A percentile compares a stretch with the other conserved stretches of the same genome.
phyloP scores from a whole-genome alignment of 129 eudicot genomes.

The Ambrosia artemisiifolia region DNA sequence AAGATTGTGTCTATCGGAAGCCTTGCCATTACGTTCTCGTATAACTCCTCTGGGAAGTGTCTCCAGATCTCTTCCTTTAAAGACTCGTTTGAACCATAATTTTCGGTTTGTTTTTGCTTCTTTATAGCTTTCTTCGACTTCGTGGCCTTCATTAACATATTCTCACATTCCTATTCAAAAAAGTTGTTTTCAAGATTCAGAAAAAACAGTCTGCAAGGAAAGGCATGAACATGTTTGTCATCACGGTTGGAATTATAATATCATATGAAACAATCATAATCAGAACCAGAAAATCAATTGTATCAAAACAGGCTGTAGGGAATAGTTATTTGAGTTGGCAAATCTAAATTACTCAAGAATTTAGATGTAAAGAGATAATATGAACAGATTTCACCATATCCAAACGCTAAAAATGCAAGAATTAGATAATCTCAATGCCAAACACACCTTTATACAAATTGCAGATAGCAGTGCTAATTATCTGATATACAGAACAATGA shows the following conservation, averaged over 20 bases:
- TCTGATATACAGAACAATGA: conserved; percentile 1
- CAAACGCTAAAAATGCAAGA: too few relatives aligned
- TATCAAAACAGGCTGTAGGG: background rate
- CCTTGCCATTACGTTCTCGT: conserved; percentile 73
- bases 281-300: background rate
- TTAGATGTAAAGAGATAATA: background rate
- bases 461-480: conserved; percentile 19
- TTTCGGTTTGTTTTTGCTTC: conserved; percentile 34
- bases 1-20: conserved; percentile 71
- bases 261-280: background rate
- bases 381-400: too few relatives aligned
- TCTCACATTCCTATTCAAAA: conserved; percentile 48
- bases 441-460: background rate
- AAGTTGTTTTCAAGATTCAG: conserved; percentile 44
- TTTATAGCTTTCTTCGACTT: conserved; percentile 45
- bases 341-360: background rate
- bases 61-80: conserved; percentile 70
- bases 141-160: conserved; percentile 38
- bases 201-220: conserved; percentile 60
- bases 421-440: background rate
- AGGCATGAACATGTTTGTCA: conserved; percentile 34
- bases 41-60: conserved; percentile 74
- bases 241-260: background rate
- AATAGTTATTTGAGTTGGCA: background rate
- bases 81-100: conserved; percentile 33